Evolutionary conservation across 108 stramenopile species (phyloP), one percentile per base, ranked within the genome.

Genomic region (Skeletonema grethae): DNA sequence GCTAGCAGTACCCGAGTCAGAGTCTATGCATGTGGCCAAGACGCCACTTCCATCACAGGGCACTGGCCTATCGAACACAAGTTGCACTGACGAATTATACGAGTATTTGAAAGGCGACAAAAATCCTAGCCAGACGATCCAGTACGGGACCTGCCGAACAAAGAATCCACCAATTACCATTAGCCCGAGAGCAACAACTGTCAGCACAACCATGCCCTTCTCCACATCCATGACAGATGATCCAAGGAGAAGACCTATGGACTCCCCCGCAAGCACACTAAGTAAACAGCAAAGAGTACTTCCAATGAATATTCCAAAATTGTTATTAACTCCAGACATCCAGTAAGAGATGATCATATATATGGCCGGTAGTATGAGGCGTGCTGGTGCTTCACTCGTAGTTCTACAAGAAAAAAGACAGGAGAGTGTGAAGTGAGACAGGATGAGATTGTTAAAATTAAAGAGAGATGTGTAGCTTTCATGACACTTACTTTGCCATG

Each of bases 101-200:
- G 83, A 75, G 65, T 82, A 88, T 61, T 86, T 88, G 83, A 88
- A 91, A 11, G 90, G 90, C 38, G 81, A 80, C 8, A 87, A 4
- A 67, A 74, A 91, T 39, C 85, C 67, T 0, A 72, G 57, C 90
- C 90, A 91, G 12, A 15, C 39, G 35, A 91, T 59, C 62, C 80
- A 88, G 34, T 9, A 7, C 4, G 86, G 87, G 15, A 87, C 65
- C 65, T 84, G 88, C 20, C 82, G 64, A 18, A 85, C 84, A 61
- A 84, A 91, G 80, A 91, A 91, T 34, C 90, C 88, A 20, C 90
- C 90, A 9, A 84, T 34, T 3, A 87, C 69, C 90, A 91, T 91
- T 31, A 85, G 43, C 2, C 65, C 68, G 5, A 91, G 46, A 15
- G 76, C 38, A 31, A 68, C 61, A 13, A 88, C 86, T 24, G 86